These are phyloP conservation scores for Coprinopsis sp. DNA, from an alignment of 768 basidiomycete species.

Conservation along the genomic window DNA sequence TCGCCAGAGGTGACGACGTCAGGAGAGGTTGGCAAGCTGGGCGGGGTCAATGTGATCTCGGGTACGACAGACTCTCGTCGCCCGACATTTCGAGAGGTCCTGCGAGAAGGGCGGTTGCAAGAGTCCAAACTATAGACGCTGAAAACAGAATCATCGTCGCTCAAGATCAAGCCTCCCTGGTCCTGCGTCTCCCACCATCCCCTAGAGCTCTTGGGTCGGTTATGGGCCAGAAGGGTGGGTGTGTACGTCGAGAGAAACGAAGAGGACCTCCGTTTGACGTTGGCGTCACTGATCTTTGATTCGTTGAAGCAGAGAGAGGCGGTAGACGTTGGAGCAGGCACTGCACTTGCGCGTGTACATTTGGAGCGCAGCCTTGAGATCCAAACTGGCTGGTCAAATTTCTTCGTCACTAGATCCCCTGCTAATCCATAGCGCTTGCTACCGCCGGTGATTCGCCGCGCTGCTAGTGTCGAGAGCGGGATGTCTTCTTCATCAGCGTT, in stretches of 20 bases:
- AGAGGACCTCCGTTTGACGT: too few species aligned
- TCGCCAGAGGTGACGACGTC: background rate
- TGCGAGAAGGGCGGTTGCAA: background rate
- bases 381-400: background rate
- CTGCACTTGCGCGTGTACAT: background rate
- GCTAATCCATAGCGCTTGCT: constrained; percentile 4
- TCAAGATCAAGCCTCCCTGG: too few species aligned
- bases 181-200: too few species aligned
- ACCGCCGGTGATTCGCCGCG: background rate
- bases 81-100: background rate
- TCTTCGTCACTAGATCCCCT: background rate
- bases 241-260: too few species aligned
- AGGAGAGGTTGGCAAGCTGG: constrained; percentile 5
- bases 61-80: background rate
- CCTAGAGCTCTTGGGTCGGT: too few species aligned
- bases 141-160: constrained; percentile 1
- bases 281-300: too few species aligned
- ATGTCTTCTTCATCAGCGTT: background rate
- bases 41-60: constrained; percentile 3
- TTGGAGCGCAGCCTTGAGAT: background rate
- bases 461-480: constrained; percentile 3
- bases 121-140: constrained; percentile 7
- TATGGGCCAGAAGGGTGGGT: too few species aligned
- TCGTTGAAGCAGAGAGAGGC: too few species aligned
- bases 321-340: too few species aligned